Base-by-base conservation (phyloP, 2,329 filamentous ascomycete species). In the Aspergillus ustus region DNA sequence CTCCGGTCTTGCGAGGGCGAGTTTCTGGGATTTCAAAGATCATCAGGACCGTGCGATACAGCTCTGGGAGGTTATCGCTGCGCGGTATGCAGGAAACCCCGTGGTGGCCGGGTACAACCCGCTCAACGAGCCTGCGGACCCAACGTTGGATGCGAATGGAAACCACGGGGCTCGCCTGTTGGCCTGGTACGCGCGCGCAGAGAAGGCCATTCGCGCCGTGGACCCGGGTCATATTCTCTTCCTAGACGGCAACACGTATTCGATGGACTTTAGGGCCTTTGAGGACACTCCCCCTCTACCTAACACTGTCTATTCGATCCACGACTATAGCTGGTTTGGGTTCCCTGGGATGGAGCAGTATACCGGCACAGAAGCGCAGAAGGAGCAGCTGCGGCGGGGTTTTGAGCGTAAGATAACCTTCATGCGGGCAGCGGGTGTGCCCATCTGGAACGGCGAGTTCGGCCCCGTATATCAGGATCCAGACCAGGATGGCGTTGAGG, bases 361-460 rank as follows among this genome's bases (percentile, higher is more conserved):
- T 66, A 73, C 67, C 6, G 76, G 77, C 3, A 77, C 73, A 40
- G 34, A 40, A 15, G 9, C 34, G 34, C 34, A 46, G 44, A 46
- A 20, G 0, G 59, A 61, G 3, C 71, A 73, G 34, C 77, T 81
- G 59, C 75, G 78, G 28, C 53, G 64, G 15, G 19, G 19, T 1
- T 17, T 57, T 15, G 34, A 51, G 34, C 55, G 46, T 17, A 46
- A 46, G n/a, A 22, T 46, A 46, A 22, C 50, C 2, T 51, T 57
- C 46, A 34, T 44, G 19, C 55, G 37, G 8, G 43, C 29, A 44
- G 13, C 15, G 2, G 25, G 9, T 13, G 69, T 81, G 0, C 77
- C 80, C 2, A 77, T 81, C 55, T 83, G 81, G 81, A 83, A 83
- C 58, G 81, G 81, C 22, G 83, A 85, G 66, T 85, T 81, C 57